Base-by-base conservation (phyloP, 257 asterid genomes). In the Solanum sejunctum region DNA sequence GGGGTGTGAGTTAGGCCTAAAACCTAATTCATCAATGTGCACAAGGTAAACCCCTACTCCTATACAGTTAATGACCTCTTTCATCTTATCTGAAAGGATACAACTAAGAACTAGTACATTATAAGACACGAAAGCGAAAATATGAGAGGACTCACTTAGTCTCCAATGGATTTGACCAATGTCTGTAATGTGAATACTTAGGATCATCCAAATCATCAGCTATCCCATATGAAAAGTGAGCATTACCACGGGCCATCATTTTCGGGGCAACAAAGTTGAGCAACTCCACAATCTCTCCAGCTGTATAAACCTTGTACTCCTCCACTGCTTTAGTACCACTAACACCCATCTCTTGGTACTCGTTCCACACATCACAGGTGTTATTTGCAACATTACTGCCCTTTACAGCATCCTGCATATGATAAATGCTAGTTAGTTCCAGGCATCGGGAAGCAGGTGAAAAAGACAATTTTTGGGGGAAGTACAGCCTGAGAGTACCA, bases 101-200 rank as follows among this genome's bases (percentile, higher is more conserved):
- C 58, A 60, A 72, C 41, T 58, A 23, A 39, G 36, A 67, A 63
- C 78, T 17, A 32, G 36, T 32, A 43, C 60, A 45, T 21, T 39
- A 45, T 12, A 12, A 36, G 47, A 63, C 61, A 47, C 49, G 20
- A 66, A 49, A 61, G 54, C 71, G 20, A 47, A 8, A 45, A 51
- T 9, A 83, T 12, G 78, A 51, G 81, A 61, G 18, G 57, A 45
- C 93, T 90, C 82, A 95, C 98, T 91, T 94, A 10, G 98, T 94
- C 88, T 95, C 98, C 92, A 95, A 85, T 57, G 98, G 98, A 91
- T 95, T 95, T 61, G 98, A 95, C 98, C 98, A 95, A 86, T 95
- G 91, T 85, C 89, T 95, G 91, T 95, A 94, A 86, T 95, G 98
- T 11, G 20, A 23, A 79, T 95, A 95, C 90, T 95, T 92, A 39